These are phyloP conservation scores for Colletotrichum sojae DNA, from an alignment of 2,329 filamentous ascomycete species.

Conservation along the genomic window DNA sequence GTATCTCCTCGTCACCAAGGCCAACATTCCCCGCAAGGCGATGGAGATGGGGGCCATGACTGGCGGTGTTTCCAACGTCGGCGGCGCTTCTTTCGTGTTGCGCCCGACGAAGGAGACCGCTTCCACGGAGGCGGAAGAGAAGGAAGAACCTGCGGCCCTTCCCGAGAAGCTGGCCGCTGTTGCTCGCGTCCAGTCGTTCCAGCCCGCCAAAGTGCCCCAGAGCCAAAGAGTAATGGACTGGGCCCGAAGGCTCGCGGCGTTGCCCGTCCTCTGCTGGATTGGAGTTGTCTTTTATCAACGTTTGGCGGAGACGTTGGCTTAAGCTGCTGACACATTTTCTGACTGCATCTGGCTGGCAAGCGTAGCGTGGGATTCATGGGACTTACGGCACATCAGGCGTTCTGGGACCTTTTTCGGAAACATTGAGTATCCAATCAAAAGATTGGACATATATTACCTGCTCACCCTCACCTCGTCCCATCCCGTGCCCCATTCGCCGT, in stretches of 20 bases:
- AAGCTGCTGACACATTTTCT: constrained; percentile 12
- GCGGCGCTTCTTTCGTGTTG: constrained; percentile 24
- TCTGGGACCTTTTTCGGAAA: constrained; percentile 3
- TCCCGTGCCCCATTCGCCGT: not conserved
- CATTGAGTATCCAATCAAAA: constrained; percentile 19
- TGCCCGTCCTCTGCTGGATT: constrained; percentile 30
- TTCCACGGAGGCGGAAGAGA: not conserved
- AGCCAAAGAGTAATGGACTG: constrained; percentile 21
- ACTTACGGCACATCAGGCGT: constrained; percentile 7
- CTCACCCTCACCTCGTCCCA: not conserved
- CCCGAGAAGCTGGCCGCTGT: not conserved
- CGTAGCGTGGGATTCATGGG: constrained; percentile 9
- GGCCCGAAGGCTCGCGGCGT: constrained; percentile 29
- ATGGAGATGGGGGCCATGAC: constrained; percentile 30
- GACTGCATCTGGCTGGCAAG: constrained; percentile 6
- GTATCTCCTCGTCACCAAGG: constrained; percentile 44
- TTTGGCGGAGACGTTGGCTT: constrained; percentile 32
- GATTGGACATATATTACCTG: not conserved
- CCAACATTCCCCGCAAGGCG: constrained; percentile 39
- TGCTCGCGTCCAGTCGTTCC: not conserved
- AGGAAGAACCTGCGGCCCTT: not conserved
- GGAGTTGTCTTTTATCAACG: constrained; percentile 32
- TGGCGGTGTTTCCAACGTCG: constrained; percentile 8
- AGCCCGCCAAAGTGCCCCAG: constrained; percentile 3
- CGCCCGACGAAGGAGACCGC: not conserved